A percentile compares a stretch with the other conserved stretches of the same genome.
phyloP scores from a whole-genome alignment of 2,329 filamentous ascomycete genomes.

The Boeremia lycopersici region DNA sequence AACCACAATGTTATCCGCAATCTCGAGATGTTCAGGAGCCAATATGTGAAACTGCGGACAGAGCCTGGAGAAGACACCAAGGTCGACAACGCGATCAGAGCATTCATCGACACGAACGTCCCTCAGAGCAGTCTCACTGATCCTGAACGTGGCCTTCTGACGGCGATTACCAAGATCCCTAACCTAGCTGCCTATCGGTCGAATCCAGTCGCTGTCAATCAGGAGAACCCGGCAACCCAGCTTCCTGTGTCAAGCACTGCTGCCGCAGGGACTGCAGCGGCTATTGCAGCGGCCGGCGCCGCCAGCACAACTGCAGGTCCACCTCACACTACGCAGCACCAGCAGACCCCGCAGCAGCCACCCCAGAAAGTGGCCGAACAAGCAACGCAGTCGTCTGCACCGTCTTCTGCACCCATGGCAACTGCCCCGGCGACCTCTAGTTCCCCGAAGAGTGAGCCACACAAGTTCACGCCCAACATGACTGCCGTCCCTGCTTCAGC shows the following conservation, averaged over 20 bases:
- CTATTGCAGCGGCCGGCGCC: slow-evolving; percentile 42
- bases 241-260: slow-evolving; percentile 18
- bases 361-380: not conserved
- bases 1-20: slow-evolving; percentile 39
- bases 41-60: slow-evolving; percentile 34
- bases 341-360: not conserved
- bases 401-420: not conserved
- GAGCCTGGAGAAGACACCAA: slow-evolving; percentile 36
- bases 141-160: slow-evolving; percentile 31
- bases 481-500: slow-evolving; percentile 21
- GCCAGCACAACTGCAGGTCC: slow-evolving; percentile 21
- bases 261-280: slow-evolving; percentile 38
- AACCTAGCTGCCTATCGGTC: slow-evolving; percentile 24
- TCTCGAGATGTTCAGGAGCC: slow-evolving; percentile 42
- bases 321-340: not conserved
- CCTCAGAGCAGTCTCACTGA: slow-evolving; percentile 30
- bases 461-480: slow-evolving; percentile 40
- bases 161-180: slow-evolving; percentile 32
- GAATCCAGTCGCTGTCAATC: slow-evolving; percentile 18
- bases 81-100: slow-evolving; percentile 43
- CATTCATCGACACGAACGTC: slow-evolving; percentile 37
- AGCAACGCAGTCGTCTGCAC: not conserved
- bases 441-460: slow-evolving; percentile 23
- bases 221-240: slow-evolving; percentile 14
- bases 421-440: slow-evolving; percentile 9